phyloP scores from a whole-genome alignment of 2,329 filamentous ascomycete genomes.

The Dactylella cylindrospora region DNA sequence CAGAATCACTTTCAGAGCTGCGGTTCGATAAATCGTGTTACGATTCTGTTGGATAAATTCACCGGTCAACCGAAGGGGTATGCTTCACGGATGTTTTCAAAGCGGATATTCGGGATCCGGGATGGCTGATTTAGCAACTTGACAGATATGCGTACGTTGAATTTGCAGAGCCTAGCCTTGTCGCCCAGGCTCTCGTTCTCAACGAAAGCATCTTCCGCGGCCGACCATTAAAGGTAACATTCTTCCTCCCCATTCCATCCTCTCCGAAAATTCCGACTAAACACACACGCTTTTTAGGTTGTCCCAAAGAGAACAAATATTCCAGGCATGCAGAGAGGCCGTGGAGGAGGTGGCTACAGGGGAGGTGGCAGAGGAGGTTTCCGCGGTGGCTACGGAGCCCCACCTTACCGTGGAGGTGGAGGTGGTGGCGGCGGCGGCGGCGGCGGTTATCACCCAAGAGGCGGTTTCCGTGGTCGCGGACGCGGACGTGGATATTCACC shows the following conservation, averaged over 20 bases:
- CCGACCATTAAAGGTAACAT: slow-evolving; percentile 84
- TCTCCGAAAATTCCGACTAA: background rate
- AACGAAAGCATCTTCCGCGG: slow-evolving; percentile 97
- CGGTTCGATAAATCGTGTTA: slow-evolving; percentile 95
- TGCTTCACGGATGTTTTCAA: slow-evolving; percentile 52
- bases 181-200: slow-evolving; percentile 87
- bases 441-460: slow-evolving; percentile 34
- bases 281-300: slow-evolving; percentile 57
- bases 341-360: slow-evolving; percentile 58
- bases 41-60: slow-evolving; percentile 96
- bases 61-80: slow-evolving; percentile 99
- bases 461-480: slow-evolving; percentile 61
- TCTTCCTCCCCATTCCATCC: background rate
- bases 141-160: slow-evolving; percentile 96
- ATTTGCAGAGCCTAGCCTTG: slow-evolving; percentile 89
- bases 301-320: slow-evolving; percentile 94
- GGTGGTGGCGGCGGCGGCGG: slow-evolving; percentile 63
- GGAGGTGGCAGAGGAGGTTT: slow-evolving; percentile 57
- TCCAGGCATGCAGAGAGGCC: slow-evolving; percentile 85
- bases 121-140: slow-evolving; percentile 39
- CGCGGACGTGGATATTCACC: slow-evolving; percentile 65
- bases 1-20: slow-evolving; percentile 98
- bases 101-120: background rate
- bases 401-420: slow-evolving; percentile 47
- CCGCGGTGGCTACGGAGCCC: slow-evolving; percentile 58